Percentiles rank a stretch among this genome's conserved stretches.
These are phyloP conservation scores for Solanum chilense DNA, from an alignment of 257 asterid genomes.

Conservation along the genomic window DNA sequence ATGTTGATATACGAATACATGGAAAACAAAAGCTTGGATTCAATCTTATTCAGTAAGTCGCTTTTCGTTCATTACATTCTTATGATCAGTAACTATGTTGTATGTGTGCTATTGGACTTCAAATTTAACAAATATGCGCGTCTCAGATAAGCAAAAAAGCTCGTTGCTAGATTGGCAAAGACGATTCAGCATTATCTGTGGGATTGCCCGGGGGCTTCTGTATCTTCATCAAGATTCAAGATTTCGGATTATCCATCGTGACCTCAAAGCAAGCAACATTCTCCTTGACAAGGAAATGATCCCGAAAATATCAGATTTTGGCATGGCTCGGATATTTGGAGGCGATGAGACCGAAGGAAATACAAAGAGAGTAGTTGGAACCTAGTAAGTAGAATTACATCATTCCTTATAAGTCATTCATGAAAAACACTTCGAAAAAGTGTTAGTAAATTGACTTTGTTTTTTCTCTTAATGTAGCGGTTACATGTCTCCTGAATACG, in stretches of 20 bases:
- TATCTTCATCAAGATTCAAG: conserved; percentile 41
- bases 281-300: conserved; percentile 39
- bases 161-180: conserved; percentile 21
- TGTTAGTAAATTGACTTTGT: neutral
- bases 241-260: conserved; percentile 41
- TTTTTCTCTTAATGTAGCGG: conserved; percentile 16
- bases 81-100: neutral
- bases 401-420: neutral
- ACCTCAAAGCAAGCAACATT: conserved; percentile 38
- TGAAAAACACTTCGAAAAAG: neutral
- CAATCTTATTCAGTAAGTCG: conserved; percentile 26
- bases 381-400: conserved; percentile 24
- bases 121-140: neutral
- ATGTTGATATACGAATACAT: conserved; percentile 31
- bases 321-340: conserved; percentile 40
- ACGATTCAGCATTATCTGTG: conserved; percentile 27
- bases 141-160: conserved; percentile 14
- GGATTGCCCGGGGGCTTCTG: conserved; percentile 39
- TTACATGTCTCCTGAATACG: conserved; percentile 49
- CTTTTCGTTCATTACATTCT: neutral
- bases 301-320: conserved; percentile 47
- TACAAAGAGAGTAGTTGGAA: conserved; percentile 35
- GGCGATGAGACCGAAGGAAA: conserved; percentile 31
- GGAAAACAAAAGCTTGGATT: conserved; percentile 32
- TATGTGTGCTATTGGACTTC: neutral